phyloP scores from a whole-genome alignment of 768 basidiomycete genomes.

The Leucocoprinus leucothites region DNA sequence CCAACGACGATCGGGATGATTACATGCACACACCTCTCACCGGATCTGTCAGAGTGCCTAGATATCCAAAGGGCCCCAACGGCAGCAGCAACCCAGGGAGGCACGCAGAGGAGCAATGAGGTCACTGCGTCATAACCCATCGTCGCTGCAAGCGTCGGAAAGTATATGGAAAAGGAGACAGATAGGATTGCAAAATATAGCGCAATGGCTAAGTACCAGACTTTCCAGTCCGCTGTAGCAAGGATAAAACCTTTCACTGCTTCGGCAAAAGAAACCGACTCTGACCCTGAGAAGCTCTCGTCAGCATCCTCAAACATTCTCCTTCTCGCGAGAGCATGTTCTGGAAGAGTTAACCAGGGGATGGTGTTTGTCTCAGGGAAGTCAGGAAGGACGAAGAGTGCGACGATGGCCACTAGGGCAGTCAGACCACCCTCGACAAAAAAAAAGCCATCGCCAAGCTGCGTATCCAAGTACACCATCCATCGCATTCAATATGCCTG shows the following conservation, averaged over 20 bases:
- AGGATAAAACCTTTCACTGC: slow-evolving; percentile 41
- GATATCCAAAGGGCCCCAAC: slow-evolving; percentile 50
- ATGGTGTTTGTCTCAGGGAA: slow-evolving; percentile 53
- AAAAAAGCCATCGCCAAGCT: slow-evolving; percentile 79
- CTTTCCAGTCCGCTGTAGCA: slow-evolving; percentile 69
- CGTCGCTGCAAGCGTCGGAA: slow-evolving; percentile 68
- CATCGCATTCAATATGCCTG: slow-evolving; percentile 70
- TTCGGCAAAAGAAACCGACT: slow-evolving; percentile 10
- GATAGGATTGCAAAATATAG: slow-evolving; percentile 45
- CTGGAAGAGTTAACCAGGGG: slow-evolving; percentile 54
- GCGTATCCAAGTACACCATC: slow-evolving; percentile 63
- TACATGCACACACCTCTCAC: slow-evolving; percentile 74
- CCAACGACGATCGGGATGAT: slow-evolving; percentile 50
- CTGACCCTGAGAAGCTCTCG: not conserved
- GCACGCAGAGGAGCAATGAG: slow-evolving; percentile 53
- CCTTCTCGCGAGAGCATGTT: slow-evolving; percentile 51
- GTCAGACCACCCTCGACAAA: slow-evolving; percentile 64
- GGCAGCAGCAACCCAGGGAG: slow-evolving; percentile 65
- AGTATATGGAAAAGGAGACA: slow-evolving; percentile 69
- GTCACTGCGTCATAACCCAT: slow-evolving; percentile 63
- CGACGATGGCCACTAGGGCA: slow-evolving; percentile 41
- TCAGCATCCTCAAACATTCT: slow-evolving; percentile 59
- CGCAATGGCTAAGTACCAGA: slow-evolving; percentile 54
- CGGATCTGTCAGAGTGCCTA: slow-evolving; percentile 67
- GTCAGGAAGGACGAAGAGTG: slow-evolving; percentile 70